Evolutionary conservation across 306 rosid genomes (phyloP).

Genomic region (Quillaja saponaria): DNA sequence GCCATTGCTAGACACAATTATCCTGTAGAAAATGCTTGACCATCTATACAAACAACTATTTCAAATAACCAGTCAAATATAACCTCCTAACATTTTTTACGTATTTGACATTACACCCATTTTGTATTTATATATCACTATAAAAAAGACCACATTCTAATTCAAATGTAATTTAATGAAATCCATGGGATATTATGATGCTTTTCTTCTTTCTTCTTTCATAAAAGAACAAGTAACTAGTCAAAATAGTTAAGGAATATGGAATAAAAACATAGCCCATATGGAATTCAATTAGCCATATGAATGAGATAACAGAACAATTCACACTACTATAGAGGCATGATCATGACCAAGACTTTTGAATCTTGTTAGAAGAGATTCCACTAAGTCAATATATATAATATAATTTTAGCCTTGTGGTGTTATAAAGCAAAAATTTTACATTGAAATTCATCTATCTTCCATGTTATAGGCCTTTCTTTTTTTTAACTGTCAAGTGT

Average conservation of each 20-base stretch:
- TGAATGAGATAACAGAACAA: conserved; percentile 30
- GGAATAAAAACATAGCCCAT: conserved; percentile 28
- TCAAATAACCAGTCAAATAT: conserved; percentile 14
- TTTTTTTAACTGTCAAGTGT: too few species aligned
- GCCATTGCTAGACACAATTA: conserved; percentile 5
- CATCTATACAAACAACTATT: conserved; percentile 18
- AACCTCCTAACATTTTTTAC: conserved; percentile 8
- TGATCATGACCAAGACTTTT: conserved; percentile 16
- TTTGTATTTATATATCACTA: too few species aligned
- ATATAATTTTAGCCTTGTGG: conserved; percentile 15
- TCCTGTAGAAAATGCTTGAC: conserved; percentile 10
- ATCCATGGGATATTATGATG: conserved; percentile 7
- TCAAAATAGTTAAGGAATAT: conserved; percentile 6
- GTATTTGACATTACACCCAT: conserved; percentile 17
- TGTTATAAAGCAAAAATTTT: conserved; percentile 40
- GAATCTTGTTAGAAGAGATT: conserved; percentile 29
- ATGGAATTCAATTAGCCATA: conserved; percentile 19
- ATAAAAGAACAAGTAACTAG: not conserved
- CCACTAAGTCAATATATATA: not conserved
- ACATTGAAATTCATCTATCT: not conserved
- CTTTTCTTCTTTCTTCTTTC: too few species aligned
- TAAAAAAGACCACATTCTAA: too few species aligned
- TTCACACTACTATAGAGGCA: conserved; percentile 4
- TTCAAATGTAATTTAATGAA: conserved; percentile 33
- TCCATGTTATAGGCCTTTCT: conserved; percentile 24